phyloP scores from a whole-genome alignment of 352 stramenopile species.

The Globisporangium takayamanum region DNA sequence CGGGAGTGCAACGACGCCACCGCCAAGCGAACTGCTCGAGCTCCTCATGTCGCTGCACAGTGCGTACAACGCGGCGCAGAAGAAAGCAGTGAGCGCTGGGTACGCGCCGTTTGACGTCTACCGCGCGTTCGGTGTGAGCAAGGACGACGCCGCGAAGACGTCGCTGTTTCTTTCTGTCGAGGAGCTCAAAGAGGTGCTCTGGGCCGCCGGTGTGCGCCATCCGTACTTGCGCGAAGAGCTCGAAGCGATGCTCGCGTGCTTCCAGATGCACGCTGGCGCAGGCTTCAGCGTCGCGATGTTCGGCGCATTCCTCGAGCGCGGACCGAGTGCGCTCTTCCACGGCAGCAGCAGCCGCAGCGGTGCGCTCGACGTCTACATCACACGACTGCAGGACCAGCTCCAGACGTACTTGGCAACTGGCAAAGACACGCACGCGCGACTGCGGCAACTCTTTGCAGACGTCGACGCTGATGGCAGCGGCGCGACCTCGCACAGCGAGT shows the following conservation, averaged over 20 bases:
- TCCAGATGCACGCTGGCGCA: conserved; percentile 29
- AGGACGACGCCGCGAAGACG: conserved; percentile 19
- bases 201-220: conserved; percentile 47
- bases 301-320: conserved; percentile 41
- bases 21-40: conserved; percentile 38
- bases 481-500: conserved; percentile 52
- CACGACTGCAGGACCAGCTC: conserved; percentile 49
- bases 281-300: conserved; percentile 54
- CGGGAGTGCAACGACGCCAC: conserved; percentile 7
- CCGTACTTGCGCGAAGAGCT: conserved; percentile 69
- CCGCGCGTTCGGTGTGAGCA: conserved; percentile 36
- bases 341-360: conserved; percentile 24
- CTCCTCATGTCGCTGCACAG: conserved; percentile 43
- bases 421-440: conserved; percentile 37
- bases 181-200: conserved; percentile 71
- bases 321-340: conserved; percentile 40
- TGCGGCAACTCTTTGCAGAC: conserved; percentile 48
- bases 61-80: conserved; percentile 27
- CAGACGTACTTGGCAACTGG: conserved; percentile 47
- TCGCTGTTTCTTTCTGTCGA: conserved; percentile 39
- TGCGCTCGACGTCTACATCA: conserved; percentile 48
- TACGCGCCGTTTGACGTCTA: conserved; percentile 35
- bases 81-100: conserved; percentile 17
- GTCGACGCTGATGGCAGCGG: conserved; percentile 49
- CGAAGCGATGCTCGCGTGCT: conserved; percentile 49